These are phyloP conservation scores for Elsinoe necatrix DNA, from an alignment of 2,329 filamentous ascomycete genomes.

Conservation along the genomic window DNA sequence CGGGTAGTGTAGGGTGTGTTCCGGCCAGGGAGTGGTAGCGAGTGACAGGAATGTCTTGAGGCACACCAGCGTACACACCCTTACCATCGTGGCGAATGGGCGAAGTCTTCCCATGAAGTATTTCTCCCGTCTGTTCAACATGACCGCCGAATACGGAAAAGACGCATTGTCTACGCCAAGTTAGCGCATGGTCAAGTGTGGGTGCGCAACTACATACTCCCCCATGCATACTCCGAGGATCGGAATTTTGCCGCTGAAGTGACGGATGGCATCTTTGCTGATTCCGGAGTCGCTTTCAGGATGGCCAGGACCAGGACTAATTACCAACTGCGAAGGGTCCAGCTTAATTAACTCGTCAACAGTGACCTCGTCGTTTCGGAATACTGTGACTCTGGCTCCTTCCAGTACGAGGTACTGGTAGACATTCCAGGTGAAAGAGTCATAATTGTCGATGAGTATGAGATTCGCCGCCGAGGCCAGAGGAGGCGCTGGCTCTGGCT, in stretches of 20 bases:
- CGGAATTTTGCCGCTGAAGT: slow-evolving; percentile 91
- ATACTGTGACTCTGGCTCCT: slow-evolving; percentile 81
- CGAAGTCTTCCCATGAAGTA: slow-evolving; percentile 94
- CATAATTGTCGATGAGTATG: slow-evolving; percentile 96
- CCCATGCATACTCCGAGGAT: slow-evolving; percentile 99
- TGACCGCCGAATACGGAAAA: slow-evolving; percentile 87
- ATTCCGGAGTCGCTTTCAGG: slow-evolving; percentile 85
- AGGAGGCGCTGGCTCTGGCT: slow-evolving; percentile 64
- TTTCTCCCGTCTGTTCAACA: slow-evolving; percentile 88
- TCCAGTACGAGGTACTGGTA: slow-evolving; percentile 98
- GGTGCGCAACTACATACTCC: slow-evolving; percentile 51
- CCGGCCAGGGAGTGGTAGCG: slow-evolving; percentile 94
- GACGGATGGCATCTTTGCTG: slow-evolving; percentile 79
- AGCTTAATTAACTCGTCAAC: slow-evolving; percentile 73
- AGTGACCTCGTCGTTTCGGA: slow-evolving; percentile 84
- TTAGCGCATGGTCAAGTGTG: slow-evolving; percentile 8
- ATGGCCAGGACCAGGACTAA: slow-evolving; percentile 92
- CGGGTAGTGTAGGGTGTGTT: slow-evolving; percentile 76
- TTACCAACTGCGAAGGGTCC: slow-evolving; percentile 85
- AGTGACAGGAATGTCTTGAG: slow-evolving; percentile 77
- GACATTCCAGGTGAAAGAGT: slow-evolving; percentile 99
- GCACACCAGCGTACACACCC: slow-evolving; percentile 79
- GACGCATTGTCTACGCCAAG: slow-evolving; percentile 69
- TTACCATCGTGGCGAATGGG: slow-evolving; percentile 79
- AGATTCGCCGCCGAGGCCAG: slow-evolving; percentile 79